Evolutionary conservation across 2,329 filamentous ascomycete species (phyloP).

Genomic region (Fusarium chlamydosporum): DNA sequence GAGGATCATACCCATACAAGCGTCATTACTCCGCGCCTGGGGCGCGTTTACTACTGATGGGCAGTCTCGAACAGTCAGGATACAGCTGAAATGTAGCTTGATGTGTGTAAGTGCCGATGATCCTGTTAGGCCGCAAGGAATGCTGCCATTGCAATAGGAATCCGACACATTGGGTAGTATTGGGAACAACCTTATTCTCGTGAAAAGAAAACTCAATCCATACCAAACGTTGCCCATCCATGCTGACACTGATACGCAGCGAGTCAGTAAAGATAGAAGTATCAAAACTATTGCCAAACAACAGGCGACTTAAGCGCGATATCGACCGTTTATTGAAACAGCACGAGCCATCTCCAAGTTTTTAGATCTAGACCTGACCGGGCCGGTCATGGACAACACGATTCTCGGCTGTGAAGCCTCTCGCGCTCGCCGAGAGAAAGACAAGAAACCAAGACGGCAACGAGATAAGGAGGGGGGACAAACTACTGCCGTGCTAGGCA

Average conservation of each 20-base stretch:
- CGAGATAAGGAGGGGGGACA: slow-evolving; percentile 32
- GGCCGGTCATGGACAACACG: slow-evolving; percentile 21
- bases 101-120: slow-evolving; percentile 14
- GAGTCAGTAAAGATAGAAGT: slow-evolving; percentile 12
- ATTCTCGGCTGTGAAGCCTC: slow-evolving; percentile 19
- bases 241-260: not conserved
- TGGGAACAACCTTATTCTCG: slow-evolving; percentile 14
- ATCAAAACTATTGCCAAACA: not conserved
- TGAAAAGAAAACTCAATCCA: slow-evolving; percentile 10
- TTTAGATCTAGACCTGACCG: slow-evolving; percentile 31
- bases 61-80: not conserved
- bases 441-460: slow-evolving; percentile 32
- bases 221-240: not conserved
- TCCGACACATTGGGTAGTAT: slow-evolving; percentile 34
- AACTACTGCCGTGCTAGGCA: slow-evolving; percentile 26
- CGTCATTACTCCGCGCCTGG: slow-evolving; percentile 27
- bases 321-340: slow-evolving; percentile 13
- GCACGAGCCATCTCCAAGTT: slow-evolving; percentile 22
- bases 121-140: not conserved
- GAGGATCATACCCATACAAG: slow-evolving; percentile 19
- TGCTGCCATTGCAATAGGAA: slow-evolving; percentile 12
- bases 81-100: slow-evolving; percentile 21
- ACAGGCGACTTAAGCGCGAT: slow-evolving; percentile 33
- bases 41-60: slow-evolving; percentile 22
- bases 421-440: slow-evolving; percentile 38